Evolutionary conservation across 2,329 filamentous ascomycete genomes (phyloP).

Genomic region (Fusarium haematococcum): DNA sequence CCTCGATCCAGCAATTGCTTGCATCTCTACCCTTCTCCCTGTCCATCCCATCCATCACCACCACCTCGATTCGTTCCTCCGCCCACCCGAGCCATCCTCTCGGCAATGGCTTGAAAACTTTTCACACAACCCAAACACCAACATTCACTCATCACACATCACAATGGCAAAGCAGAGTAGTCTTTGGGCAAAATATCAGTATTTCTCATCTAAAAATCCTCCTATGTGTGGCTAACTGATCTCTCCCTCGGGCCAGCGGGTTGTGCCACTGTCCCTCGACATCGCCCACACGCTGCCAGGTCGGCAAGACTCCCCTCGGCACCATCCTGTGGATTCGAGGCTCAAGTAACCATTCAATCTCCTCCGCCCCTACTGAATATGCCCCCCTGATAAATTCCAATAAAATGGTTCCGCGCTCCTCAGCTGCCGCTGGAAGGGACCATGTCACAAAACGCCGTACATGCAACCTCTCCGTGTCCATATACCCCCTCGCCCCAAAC

Average conservation of each 20-base stretch:
- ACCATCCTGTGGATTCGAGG: slow-evolving; percentile 14
- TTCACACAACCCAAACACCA: not conserved
- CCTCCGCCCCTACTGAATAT: not conserved
- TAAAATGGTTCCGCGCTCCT: slow-evolving; percentile 18
- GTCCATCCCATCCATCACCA: not conserved
- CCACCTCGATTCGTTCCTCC: not conserved
- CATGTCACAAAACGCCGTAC: slow-evolving; percentile 47
- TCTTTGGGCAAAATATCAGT: slow-evolving; percentile 2
- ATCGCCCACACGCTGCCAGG: not conserved
- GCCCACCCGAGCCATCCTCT: not conserved
- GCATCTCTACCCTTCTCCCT: not conserved
- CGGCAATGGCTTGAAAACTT: not conserved
- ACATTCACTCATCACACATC: not conserved
- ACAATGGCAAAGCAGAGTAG: not conserved
- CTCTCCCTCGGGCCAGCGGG: slow-evolving; percentile 25
- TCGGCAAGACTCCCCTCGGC: not conserved
- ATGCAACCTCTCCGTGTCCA: slow-evolving; percentile 37
- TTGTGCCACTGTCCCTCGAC: slow-evolving; percentile 28
- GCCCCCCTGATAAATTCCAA: slow-evolving; percentile 22
- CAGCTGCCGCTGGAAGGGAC: slow-evolving; percentile 16
- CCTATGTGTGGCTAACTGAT: slow-evolving; percentile 13
- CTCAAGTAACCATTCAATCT: not conserved
- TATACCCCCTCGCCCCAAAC: slow-evolving; percentile 30
- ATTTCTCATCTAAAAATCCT: slow-evolving; percentile 12
- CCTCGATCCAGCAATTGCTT: slow-evolving; percentile 3